Evolutionary conservation across 2,329 filamentous ascomycete species (phyloP).

Genomic region (Malbranchea zuffiana): DNA sequence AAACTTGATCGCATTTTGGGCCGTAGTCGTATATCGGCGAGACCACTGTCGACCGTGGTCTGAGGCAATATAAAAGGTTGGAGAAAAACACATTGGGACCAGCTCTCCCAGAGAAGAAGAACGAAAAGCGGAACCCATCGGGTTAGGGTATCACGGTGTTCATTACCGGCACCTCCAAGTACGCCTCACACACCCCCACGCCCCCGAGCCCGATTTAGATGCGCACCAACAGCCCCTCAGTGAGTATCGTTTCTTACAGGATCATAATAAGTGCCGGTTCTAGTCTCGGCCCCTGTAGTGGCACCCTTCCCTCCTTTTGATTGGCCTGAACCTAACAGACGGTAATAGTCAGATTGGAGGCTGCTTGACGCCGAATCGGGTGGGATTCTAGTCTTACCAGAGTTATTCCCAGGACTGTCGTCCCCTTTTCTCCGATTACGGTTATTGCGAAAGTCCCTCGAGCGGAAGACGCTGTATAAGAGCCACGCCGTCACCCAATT

Average conservation of each 20-base stretch:
- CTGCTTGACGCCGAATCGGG: slow-evolving; percentile 9
- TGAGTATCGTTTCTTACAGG: slow-evolving; percentile 30
- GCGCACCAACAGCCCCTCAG: slow-evolving; percentile 10
- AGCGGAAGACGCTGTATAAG: slow-evolving; percentile 40
- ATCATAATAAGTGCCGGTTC: slow-evolving; percentile 30
- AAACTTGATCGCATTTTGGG: too few species aligned
- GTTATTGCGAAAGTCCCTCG: slow-evolving; percentile 37
- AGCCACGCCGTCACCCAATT: slow-evolving; percentile 40
- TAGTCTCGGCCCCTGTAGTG: slow-evolving; percentile 18
- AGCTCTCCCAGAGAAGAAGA: too few species aligned
- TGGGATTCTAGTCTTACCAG: slow-evolving; percentile 10
- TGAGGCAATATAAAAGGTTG: too few species aligned
- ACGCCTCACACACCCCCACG: too few species aligned
- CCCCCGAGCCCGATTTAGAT: slow-evolving; percentile 18
- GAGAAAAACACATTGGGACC: too few species aligned
- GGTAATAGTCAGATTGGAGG: background rate
- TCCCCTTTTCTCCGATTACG: slow-evolving; percentile 33
- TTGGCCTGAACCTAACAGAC: slow-evolving; percentile 14
- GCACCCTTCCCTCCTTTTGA: slow-evolving; percentile 19
- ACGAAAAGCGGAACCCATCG: too few species aligned
- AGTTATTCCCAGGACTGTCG: slow-evolving; percentile 13
- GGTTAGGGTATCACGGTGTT: too few species aligned
- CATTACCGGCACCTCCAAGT: too few species aligned
- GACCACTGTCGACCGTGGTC: too few species aligned
- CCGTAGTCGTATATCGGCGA: too few species aligned